These are phyloP conservation scores for Colletotrichum sp. DNA, from an alignment of 2,329 filamentous ascomycete genomes.

Conservation along the genomic window DNA sequence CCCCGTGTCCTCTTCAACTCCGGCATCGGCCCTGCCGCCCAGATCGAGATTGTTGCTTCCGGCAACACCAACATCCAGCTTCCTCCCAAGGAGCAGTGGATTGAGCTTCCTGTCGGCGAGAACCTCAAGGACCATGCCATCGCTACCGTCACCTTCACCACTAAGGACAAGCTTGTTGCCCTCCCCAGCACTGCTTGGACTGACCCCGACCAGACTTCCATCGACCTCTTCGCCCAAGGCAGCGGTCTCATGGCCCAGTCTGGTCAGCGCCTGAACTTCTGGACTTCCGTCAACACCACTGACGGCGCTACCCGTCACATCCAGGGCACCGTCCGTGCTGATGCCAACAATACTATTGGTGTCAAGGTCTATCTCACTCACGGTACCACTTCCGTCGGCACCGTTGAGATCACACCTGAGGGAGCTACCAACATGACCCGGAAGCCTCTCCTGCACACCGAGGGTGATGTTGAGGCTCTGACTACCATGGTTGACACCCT, in stretches of 20 bases:
- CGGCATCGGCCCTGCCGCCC: conserved; percentile 55
- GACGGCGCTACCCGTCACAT: conserved; percentile 41
- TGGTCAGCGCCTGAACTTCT: conserved; percentile 52
- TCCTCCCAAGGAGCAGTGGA: conserved; percentile 27
- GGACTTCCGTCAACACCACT: conserved; percentile 47
- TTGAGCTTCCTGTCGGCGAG: conserved; percentile 46
- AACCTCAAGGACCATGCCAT: conserved; percentile 39
- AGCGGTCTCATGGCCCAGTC: conserved; percentile 48
- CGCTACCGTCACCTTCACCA: conserved; percentile 30
- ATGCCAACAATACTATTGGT: conserved; percentile 45
- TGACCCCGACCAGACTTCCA: conserved; percentile 27
- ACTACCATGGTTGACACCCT: conserved; percentile 30
- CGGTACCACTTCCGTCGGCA: conserved; percentile 51
- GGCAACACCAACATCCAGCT: conserved; percentile 33
- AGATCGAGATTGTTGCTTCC: conserved; percentile 55
- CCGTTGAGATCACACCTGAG: conserved; percentile 43
- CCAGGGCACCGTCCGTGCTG: conserved; percentile 51
- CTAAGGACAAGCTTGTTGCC: conserved; percentile 25
- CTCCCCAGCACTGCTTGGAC: conserved; percentile 28
- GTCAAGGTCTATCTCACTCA: conserved; percentile 57
- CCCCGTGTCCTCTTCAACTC: conserved; percentile 63
- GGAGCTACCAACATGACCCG: conserved; percentile 47
- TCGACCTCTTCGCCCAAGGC: conserved; percentile 38
- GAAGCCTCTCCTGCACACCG: conserved; percentile 38
- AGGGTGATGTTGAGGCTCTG: conserved; percentile 31